These are phyloP conservation scores for Penicillium desertorum DNA, from an alignment of 495 filamentous ascomycete genomes.

Conservation along the genomic window DNA sequence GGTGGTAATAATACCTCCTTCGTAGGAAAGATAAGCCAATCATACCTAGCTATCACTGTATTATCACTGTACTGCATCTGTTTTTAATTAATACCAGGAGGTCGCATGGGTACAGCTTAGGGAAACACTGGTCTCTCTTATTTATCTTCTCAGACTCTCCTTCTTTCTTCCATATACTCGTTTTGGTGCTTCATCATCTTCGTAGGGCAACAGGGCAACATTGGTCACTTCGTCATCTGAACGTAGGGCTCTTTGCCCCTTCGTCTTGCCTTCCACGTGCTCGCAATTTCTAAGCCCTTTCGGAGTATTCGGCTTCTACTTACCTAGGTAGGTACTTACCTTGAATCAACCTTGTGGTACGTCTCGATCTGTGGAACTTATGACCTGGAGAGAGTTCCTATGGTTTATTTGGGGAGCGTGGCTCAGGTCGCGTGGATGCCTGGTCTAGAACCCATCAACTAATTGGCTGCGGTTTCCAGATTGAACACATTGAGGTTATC, in stretches of 20 bases:
- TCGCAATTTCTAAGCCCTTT: slow-evolving; percentile 18
- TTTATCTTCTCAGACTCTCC: slow-evolving; percentile 16
- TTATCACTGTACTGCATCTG: slow-evolving; percentile 2
- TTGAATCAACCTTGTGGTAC: slow-evolving; percentile 20
- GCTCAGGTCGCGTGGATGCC: slow-evolving; percentile 7
- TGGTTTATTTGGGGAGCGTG: not conserved
- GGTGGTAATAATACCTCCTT: slow-evolving; percentile 9
- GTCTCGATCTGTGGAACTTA: slow-evolving; percentile 14
- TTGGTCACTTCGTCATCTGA: slow-evolving; percentile 12
- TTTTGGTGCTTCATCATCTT: not conserved
- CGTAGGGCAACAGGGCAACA: not conserved
- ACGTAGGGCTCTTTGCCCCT: slow-evolving; percentile 17
- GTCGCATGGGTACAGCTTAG: slow-evolving; percentile 1
- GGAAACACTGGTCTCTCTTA: slow-evolving; percentile 4
- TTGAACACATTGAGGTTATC: slow-evolving; percentile 11
- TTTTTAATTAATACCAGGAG: slow-evolving; percentile 26
- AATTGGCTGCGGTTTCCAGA: slow-evolving; percentile 8
- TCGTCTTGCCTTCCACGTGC: slow-evolving; percentile 27
- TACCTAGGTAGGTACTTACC: slow-evolving; percentile 5
- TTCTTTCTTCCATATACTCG: slow-evolving; percentile 3
- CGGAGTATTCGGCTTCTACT: slow-evolving; percentile 30
- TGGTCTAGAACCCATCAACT: slow-evolving; percentile 12
- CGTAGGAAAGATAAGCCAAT: not conserved
- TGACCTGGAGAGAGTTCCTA: not conserved
- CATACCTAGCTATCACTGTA: not conserved